A percentile compares a stretch with the other conserved stretches of the same genome.
These are phyloP conservation scores for Exidia glandulosa DNA, from an alignment of 768 basidiomycete genomes.

Conservation along the genomic window DNA sequence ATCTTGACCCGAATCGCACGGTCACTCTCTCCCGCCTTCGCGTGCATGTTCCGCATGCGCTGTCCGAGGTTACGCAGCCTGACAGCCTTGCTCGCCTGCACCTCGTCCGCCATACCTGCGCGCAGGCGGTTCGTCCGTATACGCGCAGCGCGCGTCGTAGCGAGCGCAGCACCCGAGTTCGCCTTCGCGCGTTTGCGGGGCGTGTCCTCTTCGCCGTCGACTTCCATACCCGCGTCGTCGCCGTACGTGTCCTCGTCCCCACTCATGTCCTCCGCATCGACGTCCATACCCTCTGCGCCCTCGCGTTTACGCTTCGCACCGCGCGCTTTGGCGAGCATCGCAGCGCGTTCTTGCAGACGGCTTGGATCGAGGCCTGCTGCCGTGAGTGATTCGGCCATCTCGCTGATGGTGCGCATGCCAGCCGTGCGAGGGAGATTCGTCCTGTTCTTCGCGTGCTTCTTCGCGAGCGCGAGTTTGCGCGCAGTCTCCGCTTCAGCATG, in stretches of 20 bases:
- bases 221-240: slow-evolving; percentile 39
- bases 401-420: slow-evolving; percentile 51
- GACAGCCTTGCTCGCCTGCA: slow-evolving; percentile 71
- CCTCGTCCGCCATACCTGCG: slow-evolving; percentile 68
- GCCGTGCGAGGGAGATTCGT: slow-evolving; percentile 65
- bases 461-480: slow-evolving; percentile 54
- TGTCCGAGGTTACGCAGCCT: slow-evolving; percentile 81
- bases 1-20: slow-evolving; percentile 72
- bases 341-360: slow-evolving; percentile 79
- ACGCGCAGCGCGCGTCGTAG: slow-evolving; percentile 43
- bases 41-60: slow-evolving; percentile 75
- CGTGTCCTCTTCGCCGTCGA: slow-evolving; percentile 38
- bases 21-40: slow-evolving; percentile 86
- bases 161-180: slow-evolving; percentile 41
- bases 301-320: slow-evolving; percentile 50
- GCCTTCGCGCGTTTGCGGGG: slow-evolving; percentile 52
- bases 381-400: slow-evolving; percentile 73
- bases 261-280: slow-evolving; percentile 32
- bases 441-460: slow-evolving; percentile 64
- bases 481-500: slow-evolving; percentile 52
- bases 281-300: slow-evolving; percentile 44
- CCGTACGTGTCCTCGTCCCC: slow-evolving; percentile 23
- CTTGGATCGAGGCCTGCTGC: slow-evolving; percentile 84
- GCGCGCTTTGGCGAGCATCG: slow-evolving; percentile 63
- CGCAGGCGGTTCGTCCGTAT: slow-evolving; percentile 63